Evolutionary conservation across 768 basidiomycete genomes (phyloP).

Genomic region (Cyclocybe cylindracea): DNA sequence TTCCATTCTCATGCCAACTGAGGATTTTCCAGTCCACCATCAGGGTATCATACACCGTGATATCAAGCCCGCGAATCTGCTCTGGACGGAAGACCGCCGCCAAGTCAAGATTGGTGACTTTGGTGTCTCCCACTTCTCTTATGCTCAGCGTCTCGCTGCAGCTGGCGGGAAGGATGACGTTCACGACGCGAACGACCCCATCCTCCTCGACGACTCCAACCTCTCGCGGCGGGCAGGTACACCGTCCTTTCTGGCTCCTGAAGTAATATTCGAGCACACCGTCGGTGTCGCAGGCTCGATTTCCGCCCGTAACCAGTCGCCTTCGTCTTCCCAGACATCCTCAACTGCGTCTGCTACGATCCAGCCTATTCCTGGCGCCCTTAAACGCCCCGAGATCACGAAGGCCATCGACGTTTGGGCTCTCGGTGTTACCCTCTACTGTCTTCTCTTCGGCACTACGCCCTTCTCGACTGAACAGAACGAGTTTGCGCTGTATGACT

Average conservation of each 20-base stretch:
- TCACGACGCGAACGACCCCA: conserved; percentile 23
- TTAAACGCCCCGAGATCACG: conserved; percentile 60
- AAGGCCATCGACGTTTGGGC: conserved; percentile 99
- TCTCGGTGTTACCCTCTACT: conserved; percentile 93
- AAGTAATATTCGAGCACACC: conserved; percentile 77
- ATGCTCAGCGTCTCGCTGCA: conserved; percentile 77
- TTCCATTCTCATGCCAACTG: conserved; percentile 8
- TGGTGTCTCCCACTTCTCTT: conserved; percentile 95
- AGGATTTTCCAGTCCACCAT: conserved; percentile 70
- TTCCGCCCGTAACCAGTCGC: conserved; percentile 11
- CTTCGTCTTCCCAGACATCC: conserved; percentile 27
- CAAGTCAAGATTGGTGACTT: conserved; percentile 98
- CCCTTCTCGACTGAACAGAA: conserved; percentile 57
- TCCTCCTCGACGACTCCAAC: conserved; percentile 51
- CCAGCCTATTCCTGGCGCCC: neutral
- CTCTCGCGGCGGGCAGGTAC: conserved; percentile 90
- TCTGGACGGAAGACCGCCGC: conserved; percentile 84
- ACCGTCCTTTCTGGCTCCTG: conserved; percentile 95
- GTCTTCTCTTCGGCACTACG: conserved; percentile 84
- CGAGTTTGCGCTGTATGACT: conserved; percentile 78
- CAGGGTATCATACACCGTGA: conserved; percentile 99
- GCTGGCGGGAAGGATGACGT: conserved; percentile 45
- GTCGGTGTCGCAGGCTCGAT: conserved; percentile 28
- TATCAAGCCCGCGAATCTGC: conserved; percentile 97
- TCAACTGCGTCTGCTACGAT: conserved; percentile 26